These are phyloP conservation scores for Phytophthora palmivora DNA, from an alignment of 352 stramenopile genomes.

Conservation along the genomic window DNA sequence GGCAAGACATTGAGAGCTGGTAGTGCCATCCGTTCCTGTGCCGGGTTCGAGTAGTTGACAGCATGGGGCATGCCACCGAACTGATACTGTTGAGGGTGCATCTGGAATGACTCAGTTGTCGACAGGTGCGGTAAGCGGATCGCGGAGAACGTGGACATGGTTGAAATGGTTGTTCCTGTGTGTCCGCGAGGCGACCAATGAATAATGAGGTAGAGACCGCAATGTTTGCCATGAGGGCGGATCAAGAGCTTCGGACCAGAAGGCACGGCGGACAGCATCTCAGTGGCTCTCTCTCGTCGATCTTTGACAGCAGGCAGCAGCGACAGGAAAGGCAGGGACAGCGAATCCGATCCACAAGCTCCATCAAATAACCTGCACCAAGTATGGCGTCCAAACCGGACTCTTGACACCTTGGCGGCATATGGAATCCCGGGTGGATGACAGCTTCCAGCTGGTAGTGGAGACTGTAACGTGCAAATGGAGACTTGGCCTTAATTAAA, in stretches of 20 bases:
- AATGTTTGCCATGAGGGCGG: slow-evolving; percentile 18
- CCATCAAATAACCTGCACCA: slow-evolving; percentile 18
- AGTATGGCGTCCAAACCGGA: slow-evolving; percentile 26
- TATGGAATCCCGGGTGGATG: slow-evolving; percentile 37
- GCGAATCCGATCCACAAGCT: slow-evolving; percentile 37
- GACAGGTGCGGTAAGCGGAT: slow-evolving; percentile 35
- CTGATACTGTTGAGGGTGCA: slow-evolving; percentile 30
- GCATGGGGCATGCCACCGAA: slow-evolving; percentile 34
- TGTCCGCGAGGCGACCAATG: slow-evolving; percentile 33
- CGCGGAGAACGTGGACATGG: slow-evolving; percentile 34
- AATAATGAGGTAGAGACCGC: slow-evolving; percentile 37
- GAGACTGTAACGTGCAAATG: slow-evolving; percentile 11
- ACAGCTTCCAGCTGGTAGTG: slow-evolving; percentile 30
- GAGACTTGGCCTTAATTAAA: too few species aligned
- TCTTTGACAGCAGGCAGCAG: slow-evolving; percentile 30
- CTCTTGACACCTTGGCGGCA: slow-evolving; percentile 35
- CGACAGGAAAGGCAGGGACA: slow-evolving; percentile 39
- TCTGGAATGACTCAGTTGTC: slow-evolving; percentile 27
- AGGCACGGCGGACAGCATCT: slow-evolving; percentile 29
- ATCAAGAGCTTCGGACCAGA: slow-evolving; percentile 33
- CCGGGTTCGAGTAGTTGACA: slow-evolving; percentile 26
- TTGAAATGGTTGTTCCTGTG: slow-evolving; percentile 7
- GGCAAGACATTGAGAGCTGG: slow-evolving; percentile 53
- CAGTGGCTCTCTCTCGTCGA: slow-evolving; percentile 34
- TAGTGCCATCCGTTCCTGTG: slow-evolving; percentile 65